These are phyloP conservation scores for Grosmannia serpens DNA, from an alignment of 2,329 filamentous ascomycete species.

Conservation along the genomic window DNA sequence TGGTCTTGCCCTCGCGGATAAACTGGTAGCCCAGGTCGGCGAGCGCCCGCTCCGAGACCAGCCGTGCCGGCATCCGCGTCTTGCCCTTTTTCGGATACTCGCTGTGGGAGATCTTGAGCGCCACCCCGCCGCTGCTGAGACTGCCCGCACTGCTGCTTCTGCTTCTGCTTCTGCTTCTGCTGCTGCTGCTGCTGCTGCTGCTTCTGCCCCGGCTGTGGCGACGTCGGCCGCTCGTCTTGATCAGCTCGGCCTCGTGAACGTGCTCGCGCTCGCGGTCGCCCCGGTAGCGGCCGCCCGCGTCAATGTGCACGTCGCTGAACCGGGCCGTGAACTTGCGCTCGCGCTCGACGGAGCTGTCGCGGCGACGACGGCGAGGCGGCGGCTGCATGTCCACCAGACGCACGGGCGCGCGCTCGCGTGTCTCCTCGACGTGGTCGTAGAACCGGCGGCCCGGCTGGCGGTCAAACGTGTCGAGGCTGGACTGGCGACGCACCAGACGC, in stretches of 20 bases:
- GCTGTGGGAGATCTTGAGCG: slow-evolving; percentile 35
- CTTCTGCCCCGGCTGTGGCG: slow-evolving; percentile 24
- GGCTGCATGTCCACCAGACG: slow-evolving; percentile 44
- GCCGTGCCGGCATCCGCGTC: slow-evolving; percentile 71
- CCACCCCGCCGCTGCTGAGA: slow-evolving; percentile 36
- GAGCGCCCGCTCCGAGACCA: slow-evolving; percentile 71
- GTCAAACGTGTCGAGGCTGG: slow-evolving; percentile 84
- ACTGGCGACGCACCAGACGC: slow-evolving; percentile 69
- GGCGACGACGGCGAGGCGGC: slow-evolving; percentile 34
- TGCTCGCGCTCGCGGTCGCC: slow-evolving; percentile 24
- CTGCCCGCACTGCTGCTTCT: slow-evolving; percentile 27
- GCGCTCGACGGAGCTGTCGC: slow-evolving; percentile 3
- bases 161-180: slow-evolving; percentile 13
- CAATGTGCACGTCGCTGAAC: slow-evolving; percentile 38
- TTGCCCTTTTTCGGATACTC: slow-evolving; percentile 75
- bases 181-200: slow-evolving; percentile 22
- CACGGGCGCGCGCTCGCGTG: slow-evolving; percentile 28
- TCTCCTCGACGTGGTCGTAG: slow-evolving; percentile 14
- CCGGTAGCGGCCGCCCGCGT: neutral
- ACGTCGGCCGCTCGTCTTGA: slow-evolving; percentile 25
- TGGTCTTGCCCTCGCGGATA: slow-evolving; percentile 73
- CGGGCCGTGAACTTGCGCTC: neutral
- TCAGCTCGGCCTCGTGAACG: slow-evolving; percentile 50
- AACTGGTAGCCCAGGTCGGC: slow-evolving; percentile 80
- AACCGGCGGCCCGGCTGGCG: slow-evolving; percentile 41